Evolutionary conservation across 2,329 filamentous ascomycete genomes (phyloP), one percentile per base, ranked within the genome.

Genomic region (Xenoacremonium recifei): DNA sequence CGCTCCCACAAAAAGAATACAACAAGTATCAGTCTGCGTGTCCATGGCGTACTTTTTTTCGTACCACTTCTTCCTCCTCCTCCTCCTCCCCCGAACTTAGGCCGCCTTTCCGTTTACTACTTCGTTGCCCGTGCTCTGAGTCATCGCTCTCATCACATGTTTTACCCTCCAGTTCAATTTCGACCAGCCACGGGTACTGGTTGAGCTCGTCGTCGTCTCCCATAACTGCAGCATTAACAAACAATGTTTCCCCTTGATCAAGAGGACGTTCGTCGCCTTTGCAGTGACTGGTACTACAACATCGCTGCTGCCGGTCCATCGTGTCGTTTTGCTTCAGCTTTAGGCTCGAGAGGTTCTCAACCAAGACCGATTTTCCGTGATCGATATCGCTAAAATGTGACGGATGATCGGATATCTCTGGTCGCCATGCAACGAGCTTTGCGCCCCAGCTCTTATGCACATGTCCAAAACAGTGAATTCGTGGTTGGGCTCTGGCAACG

Each of bases 331-430:
- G 42, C 1, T n/a, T 25, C 2, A 13, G 2, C 3, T 6, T 34
- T 0, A 42, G 30, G 1, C 17, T 17, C 3, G 46, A 19, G 3
- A 71, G 54, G 4, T 37, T 66, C 19, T 66, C 63, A 0, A 78
- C 45, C 0, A 67, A 25, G 1, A 41, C 12, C 0, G 72, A 75
- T 3, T 50, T 50, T 0, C 62, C 64, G 35, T 78, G 69, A 39
- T 78, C 67, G 15, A 77, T 73, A 35, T 70, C 68, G 0, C 65
- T 70, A 15, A 75, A 66, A 49, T 76, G 68, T 0, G 69, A 69
- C 1, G 68, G 66, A 1, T 16, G 40, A 1, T 60, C 50, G 2
- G 25, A 33, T 4, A 48, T 39, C 2, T 20, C 19, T 2, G 35
- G 21, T 3, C 67, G 57, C 78, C 77, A 82, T 4, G 60, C 62